phyloP scores from a whole-genome alignment of 345 rosid species.

The Citrus australasica region DNA sequence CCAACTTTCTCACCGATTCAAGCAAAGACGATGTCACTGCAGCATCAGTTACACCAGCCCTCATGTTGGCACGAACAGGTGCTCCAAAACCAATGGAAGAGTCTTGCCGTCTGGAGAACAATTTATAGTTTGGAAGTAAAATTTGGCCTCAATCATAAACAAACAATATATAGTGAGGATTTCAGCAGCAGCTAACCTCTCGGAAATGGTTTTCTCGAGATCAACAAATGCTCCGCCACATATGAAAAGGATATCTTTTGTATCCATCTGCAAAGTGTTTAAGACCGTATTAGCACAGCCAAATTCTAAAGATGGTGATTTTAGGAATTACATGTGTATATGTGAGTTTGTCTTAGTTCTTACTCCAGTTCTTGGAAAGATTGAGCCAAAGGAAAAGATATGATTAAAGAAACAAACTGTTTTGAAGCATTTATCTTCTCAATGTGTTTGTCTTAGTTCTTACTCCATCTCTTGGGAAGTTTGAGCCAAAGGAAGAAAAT shows the following conservation, averaged over 20 bases:
- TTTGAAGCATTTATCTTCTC: neutral
- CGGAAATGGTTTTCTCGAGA: conserved; percentile 90
- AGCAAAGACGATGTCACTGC: conserved; percentile 80
- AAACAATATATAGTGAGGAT: neutral
- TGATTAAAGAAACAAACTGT: neutral
- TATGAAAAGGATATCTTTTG: conserved; percentile 91
- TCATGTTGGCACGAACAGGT: conserved; percentile 95
- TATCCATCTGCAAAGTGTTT: conserved; percentile 59
- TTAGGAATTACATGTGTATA: neutral
- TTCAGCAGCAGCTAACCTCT: conserved; percentile 49
- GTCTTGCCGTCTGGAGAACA: conserved; percentile 72
- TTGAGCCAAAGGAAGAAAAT: neutral
- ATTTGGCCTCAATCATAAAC: conserved; percentile 10
- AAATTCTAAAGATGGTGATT: neutral
- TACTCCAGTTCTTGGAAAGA: neutral
- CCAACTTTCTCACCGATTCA: conserved; percentile 58
- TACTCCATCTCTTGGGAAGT: neutral
- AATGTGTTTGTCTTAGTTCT: neutral
- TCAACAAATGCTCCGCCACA: conserved; percentile 97
- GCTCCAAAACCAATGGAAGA: conserved; percentile 98
- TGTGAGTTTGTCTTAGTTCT: neutral
- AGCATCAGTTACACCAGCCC: conserved; percentile 63
- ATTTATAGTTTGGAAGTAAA: conserved; percentile 3
- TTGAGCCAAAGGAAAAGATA: neutral
- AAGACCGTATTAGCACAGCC: neutral